Base-by-base conservation (phyloP, 1,284 basidiomycete genomes). In the Moniliella sp. region DNA sequence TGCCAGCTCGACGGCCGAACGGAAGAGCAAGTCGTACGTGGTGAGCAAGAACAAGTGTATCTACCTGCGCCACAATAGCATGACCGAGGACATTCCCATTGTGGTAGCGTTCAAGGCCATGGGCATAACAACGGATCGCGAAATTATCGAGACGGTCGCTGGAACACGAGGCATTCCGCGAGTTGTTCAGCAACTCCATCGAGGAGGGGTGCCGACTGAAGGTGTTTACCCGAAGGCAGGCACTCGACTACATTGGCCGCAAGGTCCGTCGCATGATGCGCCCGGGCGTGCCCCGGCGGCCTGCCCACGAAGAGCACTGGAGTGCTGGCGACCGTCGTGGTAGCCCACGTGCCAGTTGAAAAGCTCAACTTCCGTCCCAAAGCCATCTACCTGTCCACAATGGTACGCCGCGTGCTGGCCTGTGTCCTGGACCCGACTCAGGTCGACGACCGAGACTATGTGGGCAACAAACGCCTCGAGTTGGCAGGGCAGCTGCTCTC, bases 1-100 rank as follows among this genome's bases (percentile, higher is more conserved):
- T n/a, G 16, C 3, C 14, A 48, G 44, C 32, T 91, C 91, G 4
- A 97, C 93, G 11, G 86, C 93, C 55, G 88, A 93, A 43, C 72
- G 94, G 41, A 97, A 97, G 62, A 94, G 91, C 28, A 99, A 99
- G 63, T 91, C 93, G 0, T 97, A 99, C 52, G 86, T 97, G 26
- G 73, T 75, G 4, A 91, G 84, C 10, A 94, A 94, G 65, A 80
- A 84, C 61, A 75, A 76, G 34, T 78, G 78, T 57, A 78, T 97
- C 36, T 93, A 84, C 61, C 74, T 97, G 31, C 77, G 82, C n/a
- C 88, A 99, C 66, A 99, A 99, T 62, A 93, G 83, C 40, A 78
- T 93, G 42, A 79, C 84, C 52, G 91, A 99, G 62, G 82, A 88
- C 52, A 81, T 99, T 27, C 91, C 91, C 0, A 84, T 99, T 36